Conservation (phyloP, 2,329 filamentous ascomycete genomes). For the Colletotrichum sidae region DNA sequence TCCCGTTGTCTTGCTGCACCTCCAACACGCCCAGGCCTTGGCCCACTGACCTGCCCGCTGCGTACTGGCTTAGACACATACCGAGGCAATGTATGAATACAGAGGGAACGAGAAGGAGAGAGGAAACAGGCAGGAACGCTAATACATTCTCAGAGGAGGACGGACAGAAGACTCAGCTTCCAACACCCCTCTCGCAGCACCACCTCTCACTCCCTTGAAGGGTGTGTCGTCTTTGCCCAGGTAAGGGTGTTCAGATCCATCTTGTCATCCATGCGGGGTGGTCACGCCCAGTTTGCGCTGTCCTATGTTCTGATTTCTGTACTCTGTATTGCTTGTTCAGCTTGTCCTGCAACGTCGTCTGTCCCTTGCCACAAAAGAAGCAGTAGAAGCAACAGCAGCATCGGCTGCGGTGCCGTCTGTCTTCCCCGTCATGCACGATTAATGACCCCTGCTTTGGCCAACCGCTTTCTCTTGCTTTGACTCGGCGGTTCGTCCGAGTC, state of each 20-base stretch:
- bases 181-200: too few species aligned
- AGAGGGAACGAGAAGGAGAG: too few species aligned
- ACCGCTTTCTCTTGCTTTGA: slow-evolving; percentile 1
- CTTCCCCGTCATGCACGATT: slow-evolving; percentile 11
- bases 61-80: neutral
- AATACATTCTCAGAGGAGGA: too few species aligned
- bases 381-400: neutral
- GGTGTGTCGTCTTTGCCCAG: too few species aligned
- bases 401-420: slow-evolving; percentile 12
- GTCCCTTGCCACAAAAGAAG: slow-evolving; percentile 8
- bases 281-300: too few species aligned
- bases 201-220: too few species aligned
- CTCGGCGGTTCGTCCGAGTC: slow-evolving; percentile 8
- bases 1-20: slow-evolving; percentile 28
- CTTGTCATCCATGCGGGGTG: too few species aligned
- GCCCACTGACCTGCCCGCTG: neutral
- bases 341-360: slow-evolving; percentile 6
- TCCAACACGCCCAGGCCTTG: slow-evolving; percentile 12
- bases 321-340: too few species aligned
- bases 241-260: too few species aligned
- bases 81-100: neutral
- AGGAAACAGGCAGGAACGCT: too few species aligned
- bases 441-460: slow-evolving; percentile 6
- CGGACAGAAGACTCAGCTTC: too few species aligned
- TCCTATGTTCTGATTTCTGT: too few species aligned